Conservation (phyloP, 805 yeast genomes). For the Candida quercuum region DNA sequence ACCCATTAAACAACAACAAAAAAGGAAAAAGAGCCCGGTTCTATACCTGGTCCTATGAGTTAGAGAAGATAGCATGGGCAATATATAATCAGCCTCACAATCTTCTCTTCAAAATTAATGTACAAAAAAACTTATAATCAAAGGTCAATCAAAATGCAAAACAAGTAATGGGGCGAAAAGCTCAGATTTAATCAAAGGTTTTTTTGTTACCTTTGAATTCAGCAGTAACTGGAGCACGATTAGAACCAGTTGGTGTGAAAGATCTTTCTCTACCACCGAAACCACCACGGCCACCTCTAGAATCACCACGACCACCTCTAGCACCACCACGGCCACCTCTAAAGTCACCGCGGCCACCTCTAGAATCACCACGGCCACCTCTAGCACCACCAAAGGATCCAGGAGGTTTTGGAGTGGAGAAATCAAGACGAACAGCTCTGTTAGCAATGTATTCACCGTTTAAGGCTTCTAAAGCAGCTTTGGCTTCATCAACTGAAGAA, state of each 20-base stretch:
- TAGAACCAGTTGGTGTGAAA: slow-evolving; percentile 52
- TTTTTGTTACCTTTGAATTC: slow-evolving; percentile 82
- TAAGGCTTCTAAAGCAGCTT: slow-evolving; percentile 78
- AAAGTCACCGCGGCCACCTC: slow-evolving; percentile 25
- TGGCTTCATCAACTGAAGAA: slow-evolving; percentile 81
- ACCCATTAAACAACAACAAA: too few species aligned
- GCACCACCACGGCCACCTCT: slow-evolving; percentile 23
- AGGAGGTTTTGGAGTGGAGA: slow-evolving; percentile 79
- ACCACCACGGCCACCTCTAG: slow-evolving; percentile 27
- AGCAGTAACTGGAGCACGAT: slow-evolving; percentile 51
- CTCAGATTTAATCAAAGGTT: slow-evolving; percentile 67
- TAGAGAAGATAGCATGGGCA: too few species aligned
- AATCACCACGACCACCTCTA: slow-evolving; percentile 36
- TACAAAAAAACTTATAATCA: slow-evolving; percentile 1
- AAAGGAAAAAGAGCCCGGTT: too few species aligned
- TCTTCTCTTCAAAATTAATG: too few species aligned
- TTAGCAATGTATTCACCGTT: slow-evolving; percentile 88
- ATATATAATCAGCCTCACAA: too few species aligned
- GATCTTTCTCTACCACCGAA: slow-evolving; percentile 37
- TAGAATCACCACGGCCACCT: slow-evolving; percentile 34
- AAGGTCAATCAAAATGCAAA: not conserved
- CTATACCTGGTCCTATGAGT: too few species aligned
- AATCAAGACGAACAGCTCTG: slow-evolving; percentile 93
- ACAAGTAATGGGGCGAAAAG: too few species aligned
- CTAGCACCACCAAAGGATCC: slow-evolving; percentile 23